Base-by-base conservation (phyloP, 2,329 filamentous ascomycete genomes). In the Elsinoe ampelina region DNA sequence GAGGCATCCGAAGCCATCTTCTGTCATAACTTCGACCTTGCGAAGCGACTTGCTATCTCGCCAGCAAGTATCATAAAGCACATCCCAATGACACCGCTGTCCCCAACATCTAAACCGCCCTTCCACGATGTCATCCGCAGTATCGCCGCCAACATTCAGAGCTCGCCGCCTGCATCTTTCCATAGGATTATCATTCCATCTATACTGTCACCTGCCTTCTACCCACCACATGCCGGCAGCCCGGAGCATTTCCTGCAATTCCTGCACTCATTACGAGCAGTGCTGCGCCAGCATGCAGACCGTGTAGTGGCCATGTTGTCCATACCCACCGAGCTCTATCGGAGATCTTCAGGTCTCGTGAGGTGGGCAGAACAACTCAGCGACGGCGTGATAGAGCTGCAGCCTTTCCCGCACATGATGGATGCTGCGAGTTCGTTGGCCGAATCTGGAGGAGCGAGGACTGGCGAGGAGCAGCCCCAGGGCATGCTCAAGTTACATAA, bases 181-280 rank as follows among this genome's bases (percentile, higher is more conserved):
- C 92, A 97, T 68, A 83, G 93, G 47, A 76, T 97, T 36, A 75
- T 96, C 45, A 77, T 97, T n/a, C 92, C 93, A 0, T 85, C 81
- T 56, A 77, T 97, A 8, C 80, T 97, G 20, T 93, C 89, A 2
- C 92, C 93, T n/a, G 85, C 87, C 1, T 70, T 91, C 12, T 97
- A 96, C 66, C 80, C 86, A 20, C 77, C 86, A 1, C 76, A 81
- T 22, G 77, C 83, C 45, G 83, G 82, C 61, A 79, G 80, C n/a
- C 90, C 92, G 0, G 74, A 84, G 30, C 78, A 86, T 64, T 73
- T 95, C 20, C 75, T 97, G 30, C 84, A 84, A 60, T 95, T 97
- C 67, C 72, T 97, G 3, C 90, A 95, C 64, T 78, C 79, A 2
- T 75, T 98, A 12, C 81, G 89, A 50, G 83, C 84, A 3, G 75